Percentiles rank a stretch among this genome's conserved stretches.
Conservation (phyloP, 2,329 filamentous ascomycete species). For the Ophiostoma himal-ulmi region DNA sequence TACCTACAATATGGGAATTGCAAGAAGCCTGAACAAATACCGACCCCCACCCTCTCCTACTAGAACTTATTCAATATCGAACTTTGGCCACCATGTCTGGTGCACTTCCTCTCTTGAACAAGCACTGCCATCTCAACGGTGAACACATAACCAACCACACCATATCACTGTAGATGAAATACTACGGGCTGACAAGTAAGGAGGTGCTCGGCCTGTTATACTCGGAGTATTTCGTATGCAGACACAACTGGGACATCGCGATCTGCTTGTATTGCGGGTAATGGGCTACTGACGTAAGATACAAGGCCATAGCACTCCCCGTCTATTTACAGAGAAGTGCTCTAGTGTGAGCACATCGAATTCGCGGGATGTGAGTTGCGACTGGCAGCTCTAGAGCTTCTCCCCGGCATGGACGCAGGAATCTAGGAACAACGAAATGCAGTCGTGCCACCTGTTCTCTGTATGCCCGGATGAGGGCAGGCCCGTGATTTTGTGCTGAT, state of each 20-base stretch:
- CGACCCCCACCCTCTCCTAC: neutral
- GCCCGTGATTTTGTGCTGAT: neutral
- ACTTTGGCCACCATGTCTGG: neutral
- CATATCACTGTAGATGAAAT: too few relatives aligned
- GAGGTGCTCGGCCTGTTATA: neutral
- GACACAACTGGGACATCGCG: neutral
- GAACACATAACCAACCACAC: too few relatives aligned
- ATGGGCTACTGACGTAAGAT: neutral
- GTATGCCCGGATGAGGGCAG: neutral
- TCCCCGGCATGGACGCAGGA: neutral
- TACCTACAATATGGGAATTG: neutral
- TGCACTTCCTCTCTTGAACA: neutral
- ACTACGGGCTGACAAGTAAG: neutral
- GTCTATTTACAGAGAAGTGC: neutral
- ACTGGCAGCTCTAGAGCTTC: neutral
- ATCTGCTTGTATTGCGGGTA: slow-evolving; percentile 1
- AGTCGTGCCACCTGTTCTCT: neutral
- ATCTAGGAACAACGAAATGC: neutral
- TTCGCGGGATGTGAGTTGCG: neutral
- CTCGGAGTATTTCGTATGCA: neutral
- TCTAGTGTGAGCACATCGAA: neutral
- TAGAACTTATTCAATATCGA: neutral
- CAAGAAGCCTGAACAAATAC: too few relatives aligned
- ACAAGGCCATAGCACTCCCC: neutral
- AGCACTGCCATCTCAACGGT: neutral